Conservation (phyloP, 345 rosid genomes). For the Trapa incisa region DNA sequence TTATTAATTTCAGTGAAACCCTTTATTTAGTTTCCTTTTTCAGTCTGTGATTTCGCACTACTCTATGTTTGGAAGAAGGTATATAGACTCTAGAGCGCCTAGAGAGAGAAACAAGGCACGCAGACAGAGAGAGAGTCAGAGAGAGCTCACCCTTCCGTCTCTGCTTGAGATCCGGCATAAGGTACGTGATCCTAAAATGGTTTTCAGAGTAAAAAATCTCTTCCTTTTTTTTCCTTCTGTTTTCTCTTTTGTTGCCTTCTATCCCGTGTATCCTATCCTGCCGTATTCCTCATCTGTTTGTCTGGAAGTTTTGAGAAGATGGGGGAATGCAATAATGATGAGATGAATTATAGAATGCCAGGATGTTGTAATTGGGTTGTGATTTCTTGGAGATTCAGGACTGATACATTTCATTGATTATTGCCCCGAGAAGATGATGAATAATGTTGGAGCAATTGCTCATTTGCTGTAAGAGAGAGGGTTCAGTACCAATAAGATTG, state of each 20-base stretch:
- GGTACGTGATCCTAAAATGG: conserved; percentile 5
- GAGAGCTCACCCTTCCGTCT: conserved; percentile 5
- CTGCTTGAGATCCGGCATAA: conserved; percentile 4
- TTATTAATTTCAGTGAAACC: too few species aligned
- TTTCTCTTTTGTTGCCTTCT: neutral
- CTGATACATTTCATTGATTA: too few species aligned
- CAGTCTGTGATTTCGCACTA: too few species aligned
- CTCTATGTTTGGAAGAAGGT: neutral
- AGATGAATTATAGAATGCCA: neutral
- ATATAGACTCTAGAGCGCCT: neutral
- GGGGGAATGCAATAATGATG: neutral
- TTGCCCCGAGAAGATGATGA: too few species aligned
- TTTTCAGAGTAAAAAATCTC: too few species aligned
- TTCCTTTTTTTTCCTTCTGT: too few species aligned
- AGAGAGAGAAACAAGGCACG: neutral
- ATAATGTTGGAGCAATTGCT: too few species aligned
- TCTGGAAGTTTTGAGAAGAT: neutral
- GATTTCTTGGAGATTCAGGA: too few species aligned
- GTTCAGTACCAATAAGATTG: too few species aligned
- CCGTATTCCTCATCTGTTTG: neutral
- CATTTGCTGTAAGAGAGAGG: too few species aligned
- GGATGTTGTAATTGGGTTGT: too few species aligned
- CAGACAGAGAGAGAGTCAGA: conserved; percentile 1
- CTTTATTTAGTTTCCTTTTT: too few species aligned
- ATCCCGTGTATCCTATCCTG: neutral